These are phyloP conservation scores for Flammula alnicola DNA, from an alignment of 1,284 basidiomycete genomes.

Conservation along the genomic window DNA sequence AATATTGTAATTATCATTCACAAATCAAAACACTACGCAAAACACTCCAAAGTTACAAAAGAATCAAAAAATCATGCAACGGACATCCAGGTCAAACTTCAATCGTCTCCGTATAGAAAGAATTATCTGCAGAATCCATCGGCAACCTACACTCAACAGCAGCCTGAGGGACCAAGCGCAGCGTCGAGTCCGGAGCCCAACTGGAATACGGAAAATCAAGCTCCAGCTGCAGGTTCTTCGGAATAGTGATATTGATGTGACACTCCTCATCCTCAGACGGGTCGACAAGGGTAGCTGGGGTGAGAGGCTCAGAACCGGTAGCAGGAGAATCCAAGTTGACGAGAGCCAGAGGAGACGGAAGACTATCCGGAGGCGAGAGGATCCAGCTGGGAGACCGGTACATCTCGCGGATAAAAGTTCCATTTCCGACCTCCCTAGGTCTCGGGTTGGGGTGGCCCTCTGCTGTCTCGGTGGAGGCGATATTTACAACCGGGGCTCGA, in stretches of 20 bases:
- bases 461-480: not conserved
- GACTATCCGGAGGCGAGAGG: slow-evolving; percentile 26
- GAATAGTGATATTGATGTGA: slow-evolving; percentile 24
- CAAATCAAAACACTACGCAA: no score
- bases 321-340: slow-evolving; percentile 17
- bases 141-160: not conserved
- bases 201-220: slow-evolving; percentile 16
- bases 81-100: no score
- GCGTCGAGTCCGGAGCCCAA: slow-evolving; percentile 25
- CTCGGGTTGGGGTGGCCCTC: not conserved
- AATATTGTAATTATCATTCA: no score
- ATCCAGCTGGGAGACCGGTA: slow-evolving; percentile 30
- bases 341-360: slow-evolving; percentile 28
- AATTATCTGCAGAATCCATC: slow-evolving; percentile 9
- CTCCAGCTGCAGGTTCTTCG: slow-evolving; percentile 23
- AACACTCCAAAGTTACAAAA: not conserved
- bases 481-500: not conserved
- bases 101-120: slow-evolving; percentile 2
- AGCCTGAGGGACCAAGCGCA: slow-evolving; percentile 25
- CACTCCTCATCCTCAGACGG: slow-evolving; percentile 12
- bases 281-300: slow-evolving; percentile 27
- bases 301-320: slow-evolving; percentile 19
- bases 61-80: not conserved
- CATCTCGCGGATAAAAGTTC: slow-evolving; percentile 30
- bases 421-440: slow-evolving; percentile 20